Base-by-base conservation (phyloP, 2,329 filamentous ascomycete species). In the Chlorencoelia australis region DNA sequence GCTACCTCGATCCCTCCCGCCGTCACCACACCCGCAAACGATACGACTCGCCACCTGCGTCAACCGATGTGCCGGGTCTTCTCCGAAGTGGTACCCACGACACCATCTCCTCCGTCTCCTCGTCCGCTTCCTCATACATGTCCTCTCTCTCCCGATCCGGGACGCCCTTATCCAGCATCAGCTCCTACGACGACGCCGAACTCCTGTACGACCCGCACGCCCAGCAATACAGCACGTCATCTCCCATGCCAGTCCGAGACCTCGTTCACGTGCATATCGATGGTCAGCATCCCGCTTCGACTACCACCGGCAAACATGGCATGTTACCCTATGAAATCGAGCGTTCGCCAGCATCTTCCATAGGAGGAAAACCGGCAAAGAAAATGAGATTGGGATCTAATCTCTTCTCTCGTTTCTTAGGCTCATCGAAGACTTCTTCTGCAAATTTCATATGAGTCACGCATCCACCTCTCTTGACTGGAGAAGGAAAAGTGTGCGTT, bases 11-110 rank as follows among this genome's bases (percentile, higher is more conserved):
- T n/a, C n/a, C n/a, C n/a, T 27, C 35, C 21, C 25, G 37, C 11
- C 34, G 30, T 11, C n/a, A n/a, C n/a, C n/a, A n/a, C n/a, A n/a
- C n/a, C n/a, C 36, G 20, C 27, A 10, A 18, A 27, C 33, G 33
- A 32, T 47, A 47, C 41, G 43, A 56, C 30, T 59, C 58, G 8
- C 57, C 59, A 30, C 59, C 59, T 8, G 54, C 53, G 8, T 48
- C 54, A 4, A 48, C 48, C n/a, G 56, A 59, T 28, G 46, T 60
- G 15, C 59, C 59, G 7, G 50, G 40, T 32, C 54, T 61, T 18
- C 49, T 50, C 13, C 54, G 55, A 34, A 55, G 51, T 26, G 51
- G 51, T 27, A 58, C 55, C 7, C 39, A 41, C 18, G 54, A 55
- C 31, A 49, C 46, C 22, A 42, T 48, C 30, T 49, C 45, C 19